Conservation (phyloP, 2,329 filamentous ascomycete species). For the Fusarium agapanthi region DNA sequence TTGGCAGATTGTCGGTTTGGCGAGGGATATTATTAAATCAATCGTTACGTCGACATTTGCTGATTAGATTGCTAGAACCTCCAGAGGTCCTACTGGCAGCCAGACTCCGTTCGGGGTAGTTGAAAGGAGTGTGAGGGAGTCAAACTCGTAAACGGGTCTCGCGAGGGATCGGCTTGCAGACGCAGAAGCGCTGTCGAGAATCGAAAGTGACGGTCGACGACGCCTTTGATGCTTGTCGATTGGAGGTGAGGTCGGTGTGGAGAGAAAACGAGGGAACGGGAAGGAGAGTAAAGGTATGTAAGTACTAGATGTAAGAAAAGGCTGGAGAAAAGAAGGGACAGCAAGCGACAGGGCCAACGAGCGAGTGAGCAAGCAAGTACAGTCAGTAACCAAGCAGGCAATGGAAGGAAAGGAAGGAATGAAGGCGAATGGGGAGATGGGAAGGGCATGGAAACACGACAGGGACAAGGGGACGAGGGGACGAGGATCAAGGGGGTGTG, state of each 20-base stretch:
- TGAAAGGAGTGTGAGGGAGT: slow-evolving; percentile 20
- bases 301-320: slow-evolving; percentile 39
- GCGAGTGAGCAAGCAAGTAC: background rate
- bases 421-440: slow-evolving; percentile 45
- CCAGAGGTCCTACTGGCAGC: slow-evolving; percentile 42
- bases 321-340: slow-evolving; percentile 44
- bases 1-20: slow-evolving; percentile 26
- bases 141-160: slow-evolving; percentile 33
- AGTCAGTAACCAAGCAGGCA: slow-evolving; percentile 3
- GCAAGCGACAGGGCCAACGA: slow-evolving; percentile 43
- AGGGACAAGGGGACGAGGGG: slow-evolving; percentile 42
- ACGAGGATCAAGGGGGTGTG: slow-evolving; percentile 33
- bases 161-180: slow-evolving; percentile 36
- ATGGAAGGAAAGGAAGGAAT: slow-evolving; percentile 42
- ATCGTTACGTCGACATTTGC: slow-evolving; percentile 47
- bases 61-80: slow-evolving; percentile 43
- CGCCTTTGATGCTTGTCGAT: slow-evolving; percentile 45
- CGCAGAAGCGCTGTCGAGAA: slow-evolving; percentile 45
- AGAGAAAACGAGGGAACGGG: slow-evolving; percentile 36
- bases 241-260: slow-evolving; percentile 44
- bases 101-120: slow-evolving; percentile 37
- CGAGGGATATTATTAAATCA: slow-evolving; percentile 41
- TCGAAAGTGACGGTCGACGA: slow-evolving; percentile 45
- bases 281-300: slow-evolving; percentile 39
- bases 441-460: slow-evolving; percentile 47